A percentile compares a stretch with the other conserved stretches of the same genome.
These are phyloP conservation scores for Ilex aquifolium DNA, from an alignment of 257 asterid species.

Conservation along the genomic window DNA sequence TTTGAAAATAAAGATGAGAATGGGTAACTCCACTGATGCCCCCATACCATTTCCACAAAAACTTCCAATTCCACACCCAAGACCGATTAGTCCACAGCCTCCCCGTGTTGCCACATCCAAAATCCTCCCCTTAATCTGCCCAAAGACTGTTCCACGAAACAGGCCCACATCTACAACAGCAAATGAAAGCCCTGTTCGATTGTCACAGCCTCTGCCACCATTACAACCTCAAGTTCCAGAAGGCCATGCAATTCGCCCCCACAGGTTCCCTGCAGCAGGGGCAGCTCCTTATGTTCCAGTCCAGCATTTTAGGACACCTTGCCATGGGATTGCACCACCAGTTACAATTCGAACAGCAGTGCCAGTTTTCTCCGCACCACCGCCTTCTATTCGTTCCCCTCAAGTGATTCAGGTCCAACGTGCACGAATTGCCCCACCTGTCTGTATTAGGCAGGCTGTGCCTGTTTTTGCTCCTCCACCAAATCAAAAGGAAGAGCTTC, in stretches of 20 bases:
- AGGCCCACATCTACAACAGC: slow-evolving; percentile 32
- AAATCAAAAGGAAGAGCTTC: slow-evolving; percentile 13
- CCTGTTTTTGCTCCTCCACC: slow-evolving; percentile 54
- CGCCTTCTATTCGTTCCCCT: slow-evolving; percentile 22
- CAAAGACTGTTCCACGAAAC: slow-evolving; percentile 50
- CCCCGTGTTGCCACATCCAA: slow-evolving; percentile 66
- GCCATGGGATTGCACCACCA: slow-evolving; percentile 60
- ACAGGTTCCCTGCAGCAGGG: slow-evolving; percentile 73
- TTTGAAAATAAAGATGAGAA: slow-evolving; percentile 41
- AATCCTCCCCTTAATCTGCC: slow-evolving; percentile 86
- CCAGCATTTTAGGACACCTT: slow-evolving; percentile 43
- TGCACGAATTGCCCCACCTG: slow-evolving; percentile 41
- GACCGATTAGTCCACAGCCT: slow-evolving; percentile 51
- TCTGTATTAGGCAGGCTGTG: slow-evolving; percentile 47
- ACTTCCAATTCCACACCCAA: slow-evolving; percentile 55
- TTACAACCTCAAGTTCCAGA: slow-evolving; percentile 11
- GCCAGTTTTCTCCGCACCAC: slow-evolving; percentile 74
- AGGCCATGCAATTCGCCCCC: slow-evolving; percentile 27
- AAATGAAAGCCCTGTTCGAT: slow-evolving; percentile 18
- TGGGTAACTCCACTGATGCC: slow-evolving; percentile 12
- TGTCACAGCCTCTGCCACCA: background rate
- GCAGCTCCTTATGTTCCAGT: slow-evolving; percentile 89
- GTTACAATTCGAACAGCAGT: slow-evolving; percentile 55
- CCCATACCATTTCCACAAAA: slow-evolving; percentile 66
- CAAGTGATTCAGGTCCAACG: slow-evolving; percentile 36